Percentiles rank a stretch among this genome's conserved stretches.
phyloP scores from a whole-genome alignment of 345 rosid genomes.

The Abelmoschus esculentus region DNA sequence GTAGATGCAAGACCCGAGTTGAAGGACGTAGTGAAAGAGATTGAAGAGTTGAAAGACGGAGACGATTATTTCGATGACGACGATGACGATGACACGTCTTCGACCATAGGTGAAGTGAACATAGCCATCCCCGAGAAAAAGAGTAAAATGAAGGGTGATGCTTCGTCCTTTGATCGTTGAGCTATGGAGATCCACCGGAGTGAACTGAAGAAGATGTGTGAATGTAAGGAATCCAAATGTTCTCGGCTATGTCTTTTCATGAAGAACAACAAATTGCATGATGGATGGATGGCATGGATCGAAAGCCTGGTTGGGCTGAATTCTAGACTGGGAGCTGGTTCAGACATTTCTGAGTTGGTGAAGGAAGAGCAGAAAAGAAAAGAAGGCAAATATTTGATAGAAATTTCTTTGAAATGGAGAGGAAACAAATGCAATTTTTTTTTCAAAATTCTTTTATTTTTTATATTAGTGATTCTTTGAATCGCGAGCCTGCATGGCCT shows the following conservation, averaged over 20 bases:
- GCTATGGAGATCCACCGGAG: background rate
- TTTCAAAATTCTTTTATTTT: background rate
- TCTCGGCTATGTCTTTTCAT: background rate
- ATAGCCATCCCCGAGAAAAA: constrained; percentile 17
- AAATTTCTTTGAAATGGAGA: background rate
- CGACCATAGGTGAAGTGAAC: constrained; percentile 20
- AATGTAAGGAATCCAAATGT: background rate
- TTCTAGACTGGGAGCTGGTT: background rate
- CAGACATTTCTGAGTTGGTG: background rate
- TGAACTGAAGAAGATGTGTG: background rate
- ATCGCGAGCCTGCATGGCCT: background rate
- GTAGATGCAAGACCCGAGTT: constrained; percentile 38
- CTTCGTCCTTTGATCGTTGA: constrained; percentile 25
- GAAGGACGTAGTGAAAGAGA: constrained; percentile 37
- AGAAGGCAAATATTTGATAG: background rate
- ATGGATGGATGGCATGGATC: background rate
- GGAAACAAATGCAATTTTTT: background rate
- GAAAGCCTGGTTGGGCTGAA: constrained; percentile 1
- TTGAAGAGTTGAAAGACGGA: constrained; percentile 38
- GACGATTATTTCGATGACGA: constrained; percentile 15
- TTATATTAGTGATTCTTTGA: background rate
- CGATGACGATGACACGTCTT: constrained; percentile 6
- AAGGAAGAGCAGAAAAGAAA: background rate
- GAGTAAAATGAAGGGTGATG: constrained; percentile 11
- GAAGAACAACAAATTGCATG: background rate